Evolutionary conservation across 1,139 yeast genomes (phyloP).

Genomic region (Geotrichum bryndzae): DNA sequence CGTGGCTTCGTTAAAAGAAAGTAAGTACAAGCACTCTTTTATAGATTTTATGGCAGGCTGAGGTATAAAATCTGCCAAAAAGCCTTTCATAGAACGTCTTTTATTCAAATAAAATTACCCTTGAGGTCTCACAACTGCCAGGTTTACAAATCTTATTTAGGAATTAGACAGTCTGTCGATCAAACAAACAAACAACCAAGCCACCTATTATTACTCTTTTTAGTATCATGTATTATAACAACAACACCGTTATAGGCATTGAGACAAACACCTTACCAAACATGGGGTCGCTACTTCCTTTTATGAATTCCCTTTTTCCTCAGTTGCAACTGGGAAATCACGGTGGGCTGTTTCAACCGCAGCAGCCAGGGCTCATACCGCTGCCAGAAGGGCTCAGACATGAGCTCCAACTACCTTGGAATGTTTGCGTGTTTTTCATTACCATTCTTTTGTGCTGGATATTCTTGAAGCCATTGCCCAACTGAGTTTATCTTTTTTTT

Average conservation of each 20-base stretch:
- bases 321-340: background rate
- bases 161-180: too few relatives aligned
- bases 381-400: background rate
- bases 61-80: too few relatives aligned
- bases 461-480: background rate
- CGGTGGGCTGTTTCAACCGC: background rate
- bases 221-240: background rate
- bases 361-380: background rate
- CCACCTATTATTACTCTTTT: too few relatives aligned
- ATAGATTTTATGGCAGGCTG: too few relatives aligned
- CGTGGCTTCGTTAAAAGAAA: too few relatives aligned
- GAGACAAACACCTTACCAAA: background rate
- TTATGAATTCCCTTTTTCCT: background rate
- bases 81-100: too few relatives aligned
- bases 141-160: too few relatives aligned
- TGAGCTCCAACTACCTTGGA: background rate
- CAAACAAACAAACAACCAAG: too few relatives aligned
- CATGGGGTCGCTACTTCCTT: background rate
- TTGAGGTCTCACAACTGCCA: too few relatives aligned
- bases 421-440: background rate
- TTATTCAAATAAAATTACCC: too few relatives aligned
- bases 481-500: background rate
- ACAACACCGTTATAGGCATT: background rate
- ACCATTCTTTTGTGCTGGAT: background rate
- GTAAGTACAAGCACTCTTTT: too few relatives aligned